These are phyloP conservation scores for Ajuga chamaepitys DNA, from an alignment of 257 asterid genomes.

Conservation along the genomic window DNA sequence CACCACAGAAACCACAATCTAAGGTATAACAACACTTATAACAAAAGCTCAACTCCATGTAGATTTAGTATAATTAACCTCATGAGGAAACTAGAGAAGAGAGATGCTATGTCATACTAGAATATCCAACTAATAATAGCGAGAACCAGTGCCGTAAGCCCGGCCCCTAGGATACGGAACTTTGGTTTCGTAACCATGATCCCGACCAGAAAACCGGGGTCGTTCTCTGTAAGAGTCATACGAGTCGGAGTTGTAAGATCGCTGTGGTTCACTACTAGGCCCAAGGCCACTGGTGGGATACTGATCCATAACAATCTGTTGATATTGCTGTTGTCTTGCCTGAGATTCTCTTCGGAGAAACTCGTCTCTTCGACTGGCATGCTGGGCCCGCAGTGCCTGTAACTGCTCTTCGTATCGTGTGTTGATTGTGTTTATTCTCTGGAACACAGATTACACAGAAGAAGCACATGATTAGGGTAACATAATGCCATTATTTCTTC, in stretches of 20 bases:
- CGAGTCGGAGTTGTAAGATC: slow-evolving; percentile 41
- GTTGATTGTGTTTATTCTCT: slow-evolving; percentile 60
- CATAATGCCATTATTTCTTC: neutral
- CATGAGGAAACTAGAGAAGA: neutral
- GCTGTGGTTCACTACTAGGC: slow-evolving; percentile 34
- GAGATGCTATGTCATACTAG: neutral
- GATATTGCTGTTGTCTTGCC: slow-evolving; percentile 55
- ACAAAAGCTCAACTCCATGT: neutral
- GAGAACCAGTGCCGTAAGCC: slow-evolving; percentile 48
- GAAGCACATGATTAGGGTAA: neutral
- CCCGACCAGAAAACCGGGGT: slow-evolving; percentile 40
- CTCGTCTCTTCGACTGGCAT: slow-evolving; percentile 59
- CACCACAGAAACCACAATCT: too few species aligned
- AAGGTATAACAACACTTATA: too few species aligned
- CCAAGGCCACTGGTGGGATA: slow-evolving; percentile 34
- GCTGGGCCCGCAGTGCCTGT: slow-evolving; percentile 49
- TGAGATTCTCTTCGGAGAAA: slow-evolving; percentile 60
- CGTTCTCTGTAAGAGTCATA: slow-evolving; percentile 56
- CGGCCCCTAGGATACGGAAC: slow-evolving; percentile 64
- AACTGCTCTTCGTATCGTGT: slow-evolving; percentile 60
- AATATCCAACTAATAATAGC: slow-evolving; percentile 32
- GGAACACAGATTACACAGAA: slow-evolving; percentile 7
- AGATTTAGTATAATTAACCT: neutral
- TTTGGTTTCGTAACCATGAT: slow-evolving; percentile 51
- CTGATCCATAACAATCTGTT: slow-evolving; percentile 47